Conservation (phyloP, 306 rosid genomes). For the Quillaja saponaria region DNA sequence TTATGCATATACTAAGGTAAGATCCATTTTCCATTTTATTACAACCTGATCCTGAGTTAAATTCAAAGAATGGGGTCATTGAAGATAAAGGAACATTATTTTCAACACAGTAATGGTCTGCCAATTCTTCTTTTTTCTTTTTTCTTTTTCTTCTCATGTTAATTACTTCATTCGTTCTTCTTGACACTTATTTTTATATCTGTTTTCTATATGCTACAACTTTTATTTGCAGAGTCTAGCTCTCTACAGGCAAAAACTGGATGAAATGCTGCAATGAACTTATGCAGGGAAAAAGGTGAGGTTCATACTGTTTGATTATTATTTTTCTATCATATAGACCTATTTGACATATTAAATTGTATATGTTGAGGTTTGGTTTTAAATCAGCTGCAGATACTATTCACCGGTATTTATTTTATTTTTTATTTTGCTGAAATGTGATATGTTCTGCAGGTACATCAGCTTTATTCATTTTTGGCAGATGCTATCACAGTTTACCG, state of each 20-base stretch:
- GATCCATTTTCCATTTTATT: constrained; percentile 4
- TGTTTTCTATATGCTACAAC: constrained; percentile 20
- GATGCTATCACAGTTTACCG: constrained; percentile 13
- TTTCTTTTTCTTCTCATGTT: not conserved
- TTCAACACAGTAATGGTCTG: not conserved
- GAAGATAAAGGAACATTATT: too few species aligned
- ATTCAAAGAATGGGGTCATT: too few species aligned
- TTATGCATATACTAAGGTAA: constrained; percentile 87
- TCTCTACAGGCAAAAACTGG: constrained; percentile 54
- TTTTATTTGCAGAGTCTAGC: constrained; percentile 53
- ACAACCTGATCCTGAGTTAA: too few species aligned
- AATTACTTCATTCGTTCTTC: not conserved
- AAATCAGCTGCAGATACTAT: too few species aligned
- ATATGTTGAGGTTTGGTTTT: too few species aligned
- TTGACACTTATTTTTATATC: constrained; percentile 14
- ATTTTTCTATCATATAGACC: too few species aligned
- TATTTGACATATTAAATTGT: too few species aligned
- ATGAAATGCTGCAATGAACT: constrained; percentile 41
- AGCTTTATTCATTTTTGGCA: constrained; percentile 19
- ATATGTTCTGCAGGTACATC: constrained; percentile 30
- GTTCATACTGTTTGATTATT: too few species aligned
- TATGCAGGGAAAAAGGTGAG: too few species aligned
- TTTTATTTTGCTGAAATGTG: too few species aligned
- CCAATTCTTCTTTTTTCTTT: not conserved
- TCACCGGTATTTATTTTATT: too few species aligned